Evolutionary conservation across 1,284 basidiomycete genomes (phyloP).

Genomic region (Afroboletus lepidellus): DNA sequence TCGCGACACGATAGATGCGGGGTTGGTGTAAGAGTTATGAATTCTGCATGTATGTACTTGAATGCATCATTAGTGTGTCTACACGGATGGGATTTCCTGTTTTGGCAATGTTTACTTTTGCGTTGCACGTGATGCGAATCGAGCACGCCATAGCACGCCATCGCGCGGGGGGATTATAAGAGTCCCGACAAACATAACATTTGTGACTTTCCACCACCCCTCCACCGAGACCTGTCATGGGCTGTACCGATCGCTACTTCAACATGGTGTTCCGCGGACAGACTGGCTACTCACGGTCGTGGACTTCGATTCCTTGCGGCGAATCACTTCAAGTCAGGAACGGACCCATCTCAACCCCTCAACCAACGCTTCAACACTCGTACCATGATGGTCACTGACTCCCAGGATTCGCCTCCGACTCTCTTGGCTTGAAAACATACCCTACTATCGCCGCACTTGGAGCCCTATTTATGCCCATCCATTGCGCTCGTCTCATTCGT

Average conservation of each 20-base stretch:
- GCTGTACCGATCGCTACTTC: neutral
- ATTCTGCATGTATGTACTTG: neutral
- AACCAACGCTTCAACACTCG: neutral
- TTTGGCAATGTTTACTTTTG: neutral
- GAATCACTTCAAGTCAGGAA: neutral
- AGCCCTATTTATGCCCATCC: neutral
- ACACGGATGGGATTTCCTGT: neutral
- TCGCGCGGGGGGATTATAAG: constrained; percentile 19
- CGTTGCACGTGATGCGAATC: constrained; percentile 32
- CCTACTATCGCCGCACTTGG: neutral
- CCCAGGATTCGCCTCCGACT: neutral
- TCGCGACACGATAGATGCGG: no score
- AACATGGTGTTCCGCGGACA: no score
- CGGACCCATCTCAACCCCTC: no score
- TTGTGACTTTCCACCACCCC: neutral
- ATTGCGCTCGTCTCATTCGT: neutral
- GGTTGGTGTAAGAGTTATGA: neutral
- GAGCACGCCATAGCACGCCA: constrained; percentile 34
- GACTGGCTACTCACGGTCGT: neutral
- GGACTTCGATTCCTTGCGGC: no score
- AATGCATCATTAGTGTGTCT: no score
- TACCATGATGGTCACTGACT: neutral
- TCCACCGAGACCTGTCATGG: neutral
- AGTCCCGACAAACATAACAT: neutral
- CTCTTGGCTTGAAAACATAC: no score